Base-by-base conservation (phyloP, 2,329 filamentous ascomycete genomes). In the Hypoxylon sp. region DNA sequence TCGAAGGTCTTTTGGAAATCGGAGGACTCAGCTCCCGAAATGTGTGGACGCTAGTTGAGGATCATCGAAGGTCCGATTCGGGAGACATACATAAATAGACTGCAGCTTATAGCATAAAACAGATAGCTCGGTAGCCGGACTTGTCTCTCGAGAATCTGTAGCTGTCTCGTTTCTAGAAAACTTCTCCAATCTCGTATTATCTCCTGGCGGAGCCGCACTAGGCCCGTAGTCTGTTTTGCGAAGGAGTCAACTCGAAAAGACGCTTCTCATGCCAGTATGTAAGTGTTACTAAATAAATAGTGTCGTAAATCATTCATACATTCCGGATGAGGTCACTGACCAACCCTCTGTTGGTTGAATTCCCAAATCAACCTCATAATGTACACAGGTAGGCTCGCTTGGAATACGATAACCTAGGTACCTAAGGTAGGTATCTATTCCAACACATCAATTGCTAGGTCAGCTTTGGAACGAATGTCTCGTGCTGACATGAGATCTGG, bases 251-350 rank as follows among this genome's bases (percentile, higher is more conserved):
- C 23, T 34, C 12, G 27, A 46, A 48, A 30, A 57, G 41, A 41
- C 21, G 19, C 29, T 19, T 57, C 11, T 11, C 21, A 65, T 61
- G 48, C 53, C 16, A 45, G 16, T 34, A 56, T 43, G 59, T 41
- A 43, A 14, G 41, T 16, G 52, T 11, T 46, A 9, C 43, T 14
- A 39, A 8, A 23, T 27, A 37, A 50, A 55, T 62, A n/a, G 37
- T 37, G 23, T 43, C 54, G 62, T 51, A 23, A 61, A 70, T 60
- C 63, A 64, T 65, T 65, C 58, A 70, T 71, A 55, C 61, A 23
- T 39, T 59, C 34, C 21, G 23, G 19, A 53, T 46, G 51, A 43
- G 32, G 43, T 34, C 30, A 34, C 30, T 34, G 30, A 34, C 12
- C 30, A 14, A 14, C 30, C 9, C 30, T 34, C 11, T 4, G 30